A percentile compares a stretch with the other conserved stretches of the same genome.
These are phyloP conservation scores for Rhytidiadelphus loreus DNA, from an alignment of 225 moss, liverwort and hornwort species.

Conservation along the genomic window DNA sequence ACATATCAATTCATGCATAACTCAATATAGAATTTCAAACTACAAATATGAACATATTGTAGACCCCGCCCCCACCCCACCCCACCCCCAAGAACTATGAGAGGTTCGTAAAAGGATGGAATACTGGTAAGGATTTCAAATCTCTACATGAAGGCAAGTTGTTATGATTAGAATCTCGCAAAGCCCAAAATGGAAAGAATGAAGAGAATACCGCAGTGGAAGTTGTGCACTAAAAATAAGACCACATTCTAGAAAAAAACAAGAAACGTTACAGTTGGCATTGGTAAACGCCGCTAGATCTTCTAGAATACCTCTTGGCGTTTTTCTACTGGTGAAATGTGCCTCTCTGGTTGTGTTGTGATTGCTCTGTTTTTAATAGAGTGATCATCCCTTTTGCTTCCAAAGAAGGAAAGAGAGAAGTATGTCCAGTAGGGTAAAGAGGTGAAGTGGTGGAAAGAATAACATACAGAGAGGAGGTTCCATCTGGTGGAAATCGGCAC, in stretches of 20 bases:
- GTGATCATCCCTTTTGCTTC: background rate
- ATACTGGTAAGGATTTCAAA: background rate
- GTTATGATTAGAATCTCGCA: background rate
- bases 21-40: background rate
- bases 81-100: background rate
- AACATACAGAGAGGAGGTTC: constrained; percentile 8
- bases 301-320: background rate
- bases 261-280: background rate
- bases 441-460: background rate
- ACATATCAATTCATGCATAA: background rate
- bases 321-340: background rate
- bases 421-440: background rate
- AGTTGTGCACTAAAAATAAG: background rate
- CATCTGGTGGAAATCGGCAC: background rate
- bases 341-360: background rate
- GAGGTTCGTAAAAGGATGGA: background rate
- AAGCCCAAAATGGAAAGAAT: background rate
- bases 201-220: background rate
- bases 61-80: background rate
- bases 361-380: background rate
- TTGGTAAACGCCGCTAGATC: too few relatives aligned
- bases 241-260: background rate
- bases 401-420: background rate
- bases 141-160: background rate
- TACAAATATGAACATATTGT: background rate